Evolutionary conservation across 768 basidiomycete species (phyloP), one percentile per base, ranked within the genome.

Genomic region (Tephrocybe sp.): DNA sequence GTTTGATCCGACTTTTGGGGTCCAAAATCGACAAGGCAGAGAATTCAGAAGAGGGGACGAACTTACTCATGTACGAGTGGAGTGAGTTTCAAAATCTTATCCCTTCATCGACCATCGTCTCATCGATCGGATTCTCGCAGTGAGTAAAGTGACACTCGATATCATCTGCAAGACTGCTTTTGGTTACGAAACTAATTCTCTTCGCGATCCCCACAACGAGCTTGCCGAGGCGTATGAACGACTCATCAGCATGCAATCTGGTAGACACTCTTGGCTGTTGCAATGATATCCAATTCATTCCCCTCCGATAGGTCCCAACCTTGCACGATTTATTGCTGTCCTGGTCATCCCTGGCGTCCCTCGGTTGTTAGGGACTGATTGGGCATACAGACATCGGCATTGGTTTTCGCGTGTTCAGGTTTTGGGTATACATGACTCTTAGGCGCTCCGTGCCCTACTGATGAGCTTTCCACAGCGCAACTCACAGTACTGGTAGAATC

Each of bases 161-260:
- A 77, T 80, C 48, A 79, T 80, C 39, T 79, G 77, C 62, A 68
- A 68, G 6, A 75, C 79, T 9, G 77, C 76, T 0, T 78, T 80
- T 47, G 76, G 75, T 11, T 80, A 80, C 58, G 61, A 66, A 32
- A 54, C 77, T 6, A 72, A 79, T 53, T 73, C 74, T 2, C 63
- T 80, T 11, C 71, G 70, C 56, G 66, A 77, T 50, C 74, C 78
- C 0, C 60, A 74, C 48, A 77, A 77, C 48, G 75, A 75, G 48
- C 68, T 80, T 15, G 73, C 77, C 8, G 65, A 70, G 26, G 77
- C 79, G 6, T 80, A 77, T 50, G 74, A 79, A 37, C 59, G 68
- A 1, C 59, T 79, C 3, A 55, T 77, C 24, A 66, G 58, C 28
- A 63, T 75, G 8, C 78, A 79, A 55, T 70, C 69, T 17, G 70